Base-by-base conservation (phyloP, 2,329 filamentous ascomycete species). In the Paecilomyces sp. region DNA sequence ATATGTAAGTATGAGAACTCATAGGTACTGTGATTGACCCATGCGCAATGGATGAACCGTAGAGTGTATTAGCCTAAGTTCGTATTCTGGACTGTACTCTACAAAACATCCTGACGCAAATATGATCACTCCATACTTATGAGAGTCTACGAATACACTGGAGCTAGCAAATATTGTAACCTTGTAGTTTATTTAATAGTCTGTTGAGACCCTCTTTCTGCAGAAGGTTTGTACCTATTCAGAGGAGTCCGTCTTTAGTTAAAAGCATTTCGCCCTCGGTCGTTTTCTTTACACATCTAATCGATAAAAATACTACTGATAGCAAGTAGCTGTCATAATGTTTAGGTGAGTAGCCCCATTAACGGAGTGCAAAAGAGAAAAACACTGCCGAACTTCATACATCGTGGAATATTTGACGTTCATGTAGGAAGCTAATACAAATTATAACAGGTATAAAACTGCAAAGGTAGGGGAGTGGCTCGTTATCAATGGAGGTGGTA, bases 391-490 rank as follows among this genome's bases (percentile, higher is more conserved):
- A 54, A 7, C 22, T 22, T 22, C 22, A 22, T 22, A 22, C 22
- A 22, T 3, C 25, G 25, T 28, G 25, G 25, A 3, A 28, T 28
- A 1, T 28, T 28, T 2, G 25, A 2, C 3, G 3, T 28, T 28
- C 6, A 28, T 2, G 6, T 28, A 28, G 25, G 25, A 28, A 28
- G 25, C 25, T 28, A 3, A 28, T 28, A 28, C 1, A 28, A 28
- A 28, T 28, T 22, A n/a, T 18, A 28, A 83, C 80, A 83, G 83
- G 66, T 90, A 88, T 77, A 84, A 81, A 72, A 83, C 91, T 64
- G 88, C 89, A 22, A 84, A 85, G 59, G 87, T 90, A 30, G 89
- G 92, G 77, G 85, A 91, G 77, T 95, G 94, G 81, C 88, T 95
- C 75, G 90, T 91, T 80, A 85, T 94, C 67, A 94, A 90, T 67